Evolutionary conservation across 2,329 filamentous ascomycete genomes (phyloP).

Genomic region (Fusarium aywerte): DNA sequence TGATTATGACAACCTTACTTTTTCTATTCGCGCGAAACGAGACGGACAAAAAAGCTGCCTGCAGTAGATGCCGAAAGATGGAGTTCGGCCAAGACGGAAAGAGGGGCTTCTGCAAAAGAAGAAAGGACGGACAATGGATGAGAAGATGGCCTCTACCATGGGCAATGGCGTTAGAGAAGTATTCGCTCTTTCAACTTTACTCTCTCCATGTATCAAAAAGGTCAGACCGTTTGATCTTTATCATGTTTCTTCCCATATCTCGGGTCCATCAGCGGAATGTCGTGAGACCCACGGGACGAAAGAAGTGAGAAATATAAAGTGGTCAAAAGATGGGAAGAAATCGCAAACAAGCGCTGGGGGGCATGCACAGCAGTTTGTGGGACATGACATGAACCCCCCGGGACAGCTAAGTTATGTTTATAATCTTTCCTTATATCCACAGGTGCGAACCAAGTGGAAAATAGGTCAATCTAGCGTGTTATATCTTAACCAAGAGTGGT

Average conservation of each 20-base stretch:
- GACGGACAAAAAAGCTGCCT: conserved; percentile 18
- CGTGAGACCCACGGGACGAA: conserved; percentile 4
- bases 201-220: conserved; percentile 3
- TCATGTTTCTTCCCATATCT: conserved; percentile 1
- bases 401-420: conserved; percentile 17
- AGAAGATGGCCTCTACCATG: conserved; percentile 7
- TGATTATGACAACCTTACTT: conserved; percentile 31
- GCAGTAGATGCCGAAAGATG: conserved; percentile 18
- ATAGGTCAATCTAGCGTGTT: conserved; percentile 29
- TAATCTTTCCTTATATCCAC: conserved; percentile 29
- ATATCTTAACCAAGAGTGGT: conserved; percentile 10
- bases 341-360: conserved; percentile 4
- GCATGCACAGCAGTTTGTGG: conserved; percentile 19
- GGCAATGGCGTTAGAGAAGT: conserved; percentile 7
- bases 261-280: conserved; percentile 12
- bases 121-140: conserved; percentile 1
- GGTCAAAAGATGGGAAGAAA: conserved; percentile 8
- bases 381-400: conserved; percentile 8
- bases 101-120: conserved; percentile 26
- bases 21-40: conserved; percentile 16
- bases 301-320: conserved; percentile 5
- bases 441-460: conserved; percentile 9
- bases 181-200: conserved; percentile 4
- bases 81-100: conserved; percentile 16
- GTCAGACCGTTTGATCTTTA: conserved; percentile 1